Evolutionary conservation across 768 basidiomycete genomes (phyloP).

Genomic region (Podaxis rugospora): DNA sequence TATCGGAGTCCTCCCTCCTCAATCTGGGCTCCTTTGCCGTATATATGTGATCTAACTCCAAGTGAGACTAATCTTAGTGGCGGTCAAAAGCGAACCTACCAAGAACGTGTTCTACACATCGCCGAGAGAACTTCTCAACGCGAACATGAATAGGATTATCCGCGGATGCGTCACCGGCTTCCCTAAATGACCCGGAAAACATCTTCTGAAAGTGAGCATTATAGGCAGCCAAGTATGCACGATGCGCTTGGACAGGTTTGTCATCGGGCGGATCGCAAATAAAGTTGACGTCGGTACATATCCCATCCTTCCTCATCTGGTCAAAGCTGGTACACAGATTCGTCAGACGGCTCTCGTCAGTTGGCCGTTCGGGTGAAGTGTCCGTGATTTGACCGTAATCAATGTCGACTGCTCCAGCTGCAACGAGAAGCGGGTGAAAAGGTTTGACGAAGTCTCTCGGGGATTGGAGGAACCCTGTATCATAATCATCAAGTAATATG

Average conservation of each 20-base stretch:
- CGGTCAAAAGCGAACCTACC: conserved; percentile 18
- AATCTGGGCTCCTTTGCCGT: conserved; percentile 16
- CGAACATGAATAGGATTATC: conserved; percentile 11
- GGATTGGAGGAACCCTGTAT: conserved; percentile 22
- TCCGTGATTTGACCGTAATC: conserved; percentile 15
- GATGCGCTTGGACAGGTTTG: conserved; percentile 29
- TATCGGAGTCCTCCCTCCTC: conserved; percentile 3
- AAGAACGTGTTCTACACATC: conserved; percentile 23
- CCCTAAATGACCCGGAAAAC: conserved; percentile 24
- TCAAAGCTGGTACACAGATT: conserved; percentile 26
- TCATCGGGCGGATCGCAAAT: conserved; percentile 15
- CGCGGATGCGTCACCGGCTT: conserved; percentile 16
- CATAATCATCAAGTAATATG: conserved; percentile 33
- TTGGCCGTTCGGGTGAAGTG: conserved; percentile 7
- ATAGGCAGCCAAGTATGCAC: conserved; percentile 31
- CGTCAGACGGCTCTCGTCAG: conserved; percentile 12
- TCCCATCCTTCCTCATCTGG: conserved; percentile 25
- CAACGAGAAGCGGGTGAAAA: conserved; percentile 27
- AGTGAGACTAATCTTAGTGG: background rate
- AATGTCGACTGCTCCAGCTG: conserved; percentile 27
- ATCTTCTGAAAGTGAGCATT: conserved; percentile 26
- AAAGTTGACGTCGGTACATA: conserved; percentile 35
- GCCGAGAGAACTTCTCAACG: conserved; percentile 13
- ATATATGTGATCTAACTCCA: conserved; percentile 27
- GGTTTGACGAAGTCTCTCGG: conserved; percentile 30